Evolutionary conservation across 805 yeast species (phyloP), one percentile per base, ranked within the genome.

Genomic region (Ogataea glucozyma): DNA sequence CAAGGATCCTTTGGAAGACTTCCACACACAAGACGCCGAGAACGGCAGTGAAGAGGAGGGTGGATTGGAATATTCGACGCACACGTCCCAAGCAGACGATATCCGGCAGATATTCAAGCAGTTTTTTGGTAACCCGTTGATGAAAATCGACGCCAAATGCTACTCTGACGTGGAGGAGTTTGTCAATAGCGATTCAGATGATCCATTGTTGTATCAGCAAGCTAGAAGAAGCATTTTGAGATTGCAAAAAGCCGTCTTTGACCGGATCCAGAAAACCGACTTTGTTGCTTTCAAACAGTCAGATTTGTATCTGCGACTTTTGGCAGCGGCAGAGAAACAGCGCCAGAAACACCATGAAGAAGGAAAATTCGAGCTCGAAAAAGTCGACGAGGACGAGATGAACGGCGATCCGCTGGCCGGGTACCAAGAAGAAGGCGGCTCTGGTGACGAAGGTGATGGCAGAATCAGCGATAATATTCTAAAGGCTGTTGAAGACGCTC

Each of bases 1-100:
- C 27, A 78, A 80, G 52, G 85, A 85, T 37, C 96, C 97, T 0
- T 61, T 89, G 13, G 87, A 81, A 48, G 85, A 76, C 44, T 23
- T 58, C 26, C 49, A 46, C 18, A 46, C 45, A 31, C 56, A 17
- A 43, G 54, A 64, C 11, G 53, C 54, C 26, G 56, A 58, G 10
- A 60, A 59, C 11, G 64, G 60, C 30, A 59, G 54, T 34, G 57
- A 55, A 17, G 57, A 53, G 12, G 58, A 62, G 7, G 48, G 38
- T 3, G 47, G 53, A 3, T 17, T 40, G 18, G 48, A 51, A 26
- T 49, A 45, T 33, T 49, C 55, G 26, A 47, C 46, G 11, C 54
- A 58, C 12, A 49, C 74, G 46, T 61, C 76, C 0, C 78, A 75
- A 37, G 61, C 69, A 3, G 78, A 74, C 6, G 89, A 83, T 43